These are phyloP conservation scores for Croton laevigatus DNA, from an alignment of 441 rosid species.

Conservation along the genomic window DNA sequence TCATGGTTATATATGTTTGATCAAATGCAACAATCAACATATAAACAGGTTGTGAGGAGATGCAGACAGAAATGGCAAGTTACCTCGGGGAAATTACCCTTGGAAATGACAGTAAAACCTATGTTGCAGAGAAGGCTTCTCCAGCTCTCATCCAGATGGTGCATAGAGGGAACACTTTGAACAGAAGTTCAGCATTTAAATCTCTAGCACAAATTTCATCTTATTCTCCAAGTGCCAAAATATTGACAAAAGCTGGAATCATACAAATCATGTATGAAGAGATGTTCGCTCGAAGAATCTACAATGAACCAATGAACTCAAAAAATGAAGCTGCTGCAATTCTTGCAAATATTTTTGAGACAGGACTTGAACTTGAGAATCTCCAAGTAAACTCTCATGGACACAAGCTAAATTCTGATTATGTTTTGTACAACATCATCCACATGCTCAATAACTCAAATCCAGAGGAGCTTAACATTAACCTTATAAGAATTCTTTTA, in stretches of 20 bases:
- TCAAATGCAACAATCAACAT: not conserved
- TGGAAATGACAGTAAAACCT: constrained; percentile 53
- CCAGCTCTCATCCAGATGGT: constrained; percentile 63
- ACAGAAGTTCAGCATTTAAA: constrained; percentile 59
- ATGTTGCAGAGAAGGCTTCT: constrained; percentile 69
- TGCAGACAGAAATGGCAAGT: constrained; percentile 65
- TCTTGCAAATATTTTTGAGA: constrained; percentile 73
- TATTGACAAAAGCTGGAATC: constrained; percentile 57
- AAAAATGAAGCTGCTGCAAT: constrained; percentile 68
- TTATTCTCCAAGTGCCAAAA: constrained; percentile 54
- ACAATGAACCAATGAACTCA: constrained; percentile 58
- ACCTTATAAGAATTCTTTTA: constrained; percentile 63
- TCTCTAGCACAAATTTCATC: constrained; percentile 69
- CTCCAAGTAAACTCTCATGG: constrained; percentile 60
- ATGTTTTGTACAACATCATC: constrained; percentile 58
- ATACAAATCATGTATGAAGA: constrained; percentile 64
- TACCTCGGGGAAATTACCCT: constrained; percentile 66
- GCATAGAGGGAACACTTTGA: constrained; percentile 47
- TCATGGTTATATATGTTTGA: constrained; percentile 5
- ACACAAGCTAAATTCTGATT: constrained; percentile 64
- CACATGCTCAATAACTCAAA: constrained; percentile 69
- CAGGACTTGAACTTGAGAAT: constrained; percentile 58
- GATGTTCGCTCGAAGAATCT: constrained; percentile 55
- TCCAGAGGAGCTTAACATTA: constrained; percentile 64
- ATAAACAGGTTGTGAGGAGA: constrained; percentile 58